These are phyloP conservation scores for Dunaliella sp. DNA, from an alignment of 139 green algal species.

Conservation along the genomic window DNA sequence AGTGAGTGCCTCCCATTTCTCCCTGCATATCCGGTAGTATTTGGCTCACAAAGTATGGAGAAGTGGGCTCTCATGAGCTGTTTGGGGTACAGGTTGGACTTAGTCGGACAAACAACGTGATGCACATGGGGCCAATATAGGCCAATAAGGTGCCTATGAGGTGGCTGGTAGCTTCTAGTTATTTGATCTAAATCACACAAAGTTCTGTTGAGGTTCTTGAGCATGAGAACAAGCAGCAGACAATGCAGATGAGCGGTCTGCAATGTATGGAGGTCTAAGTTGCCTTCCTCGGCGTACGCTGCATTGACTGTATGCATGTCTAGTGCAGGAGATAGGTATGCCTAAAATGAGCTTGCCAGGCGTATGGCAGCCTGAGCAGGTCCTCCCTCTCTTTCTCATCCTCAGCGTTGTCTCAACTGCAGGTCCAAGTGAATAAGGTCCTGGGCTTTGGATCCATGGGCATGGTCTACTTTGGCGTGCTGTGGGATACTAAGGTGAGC, in stretches of 20 bases:
- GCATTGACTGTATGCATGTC: too few relatives aligned
- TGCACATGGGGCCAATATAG: too few relatives aligned
- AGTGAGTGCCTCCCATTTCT: constrained; percentile 8
- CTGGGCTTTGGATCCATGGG: constrained; percentile 48
- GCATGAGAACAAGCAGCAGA: background rate
- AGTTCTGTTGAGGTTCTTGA: too few relatives aligned
- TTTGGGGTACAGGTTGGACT: too few relatives aligned
- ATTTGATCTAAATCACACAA: too few relatives aligned
- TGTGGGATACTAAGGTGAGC: constrained; percentile 36
- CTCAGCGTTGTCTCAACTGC: background rate
- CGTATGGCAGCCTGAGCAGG: background rate
- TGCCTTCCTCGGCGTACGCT: background rate
- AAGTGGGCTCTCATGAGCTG: background rate
- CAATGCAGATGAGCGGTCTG: background rate
- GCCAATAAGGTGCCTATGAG: too few relatives aligned
- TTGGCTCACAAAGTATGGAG: background rate
- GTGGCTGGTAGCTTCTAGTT: too few relatives aligned
- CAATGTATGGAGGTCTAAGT: background rate
- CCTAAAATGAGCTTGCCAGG: background rate
- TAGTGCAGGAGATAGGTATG: background rate
- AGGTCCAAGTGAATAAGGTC: constrained; percentile 29
- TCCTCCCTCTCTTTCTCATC: background rate
- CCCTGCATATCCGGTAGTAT: background rate
- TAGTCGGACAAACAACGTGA: too few relatives aligned
- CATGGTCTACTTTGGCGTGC: constrained; percentile 39